These are phyloP conservation scores for Colletotrichum coccodes DNA, from an alignment of 2,329 filamentous ascomycete genomes.

Conservation along the genomic window DNA sequence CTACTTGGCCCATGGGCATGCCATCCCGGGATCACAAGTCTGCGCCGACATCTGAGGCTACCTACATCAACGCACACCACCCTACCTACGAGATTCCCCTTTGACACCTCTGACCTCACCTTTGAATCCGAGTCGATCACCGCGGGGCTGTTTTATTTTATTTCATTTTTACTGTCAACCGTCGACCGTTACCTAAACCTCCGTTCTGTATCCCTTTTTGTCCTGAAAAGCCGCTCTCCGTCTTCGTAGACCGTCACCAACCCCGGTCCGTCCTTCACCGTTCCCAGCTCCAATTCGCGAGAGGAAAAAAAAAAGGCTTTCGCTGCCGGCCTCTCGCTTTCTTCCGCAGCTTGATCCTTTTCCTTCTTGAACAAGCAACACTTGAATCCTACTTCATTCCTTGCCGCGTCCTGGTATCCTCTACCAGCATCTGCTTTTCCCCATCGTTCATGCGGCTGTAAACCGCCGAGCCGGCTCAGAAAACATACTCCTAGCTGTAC, in stretches of 20 bases:
- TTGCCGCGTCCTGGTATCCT: background rate
- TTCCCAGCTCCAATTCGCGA: conserved; percentile 15
- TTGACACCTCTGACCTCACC: conserved; percentile 33
- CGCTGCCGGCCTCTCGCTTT: conserved; percentile 19
- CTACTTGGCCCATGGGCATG: conserved; percentile 17
- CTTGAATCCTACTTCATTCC: conserved; percentile 1
- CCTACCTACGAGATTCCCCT: conserved; percentile 25
- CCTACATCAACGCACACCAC: conserved; percentile 31
- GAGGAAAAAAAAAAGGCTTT: conserved; percentile 26
- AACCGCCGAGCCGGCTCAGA: conserved; percentile 18
- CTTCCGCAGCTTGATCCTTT: conserved; percentile 9
- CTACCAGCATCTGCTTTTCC: conserved; percentile 2
- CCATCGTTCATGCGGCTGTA: conserved; percentile 27
- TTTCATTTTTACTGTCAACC: background rate
- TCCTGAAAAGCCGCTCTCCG: conserved; percentile 4
- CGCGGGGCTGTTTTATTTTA: conserved; percentile 23
- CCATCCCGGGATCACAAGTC: conserved; percentile 31
- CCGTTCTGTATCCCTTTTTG: background rate
- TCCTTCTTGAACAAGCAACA: conserved; percentile 21
- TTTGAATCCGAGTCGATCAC: conserved; percentile 28
- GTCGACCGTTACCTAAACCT: conserved; percentile 7
- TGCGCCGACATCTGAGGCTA: conserved; percentile 29
- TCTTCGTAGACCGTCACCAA: conserved; percentile 1
- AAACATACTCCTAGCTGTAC: conserved; percentile 22
- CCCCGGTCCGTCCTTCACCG: conserved; percentile 28